Percentiles rank a stretch among this genome's conserved stretches.
phyloP scores from a whole-genome alignment of 371 early-diverging fungal genomes.

The Zychaea mexicana region DNA sequence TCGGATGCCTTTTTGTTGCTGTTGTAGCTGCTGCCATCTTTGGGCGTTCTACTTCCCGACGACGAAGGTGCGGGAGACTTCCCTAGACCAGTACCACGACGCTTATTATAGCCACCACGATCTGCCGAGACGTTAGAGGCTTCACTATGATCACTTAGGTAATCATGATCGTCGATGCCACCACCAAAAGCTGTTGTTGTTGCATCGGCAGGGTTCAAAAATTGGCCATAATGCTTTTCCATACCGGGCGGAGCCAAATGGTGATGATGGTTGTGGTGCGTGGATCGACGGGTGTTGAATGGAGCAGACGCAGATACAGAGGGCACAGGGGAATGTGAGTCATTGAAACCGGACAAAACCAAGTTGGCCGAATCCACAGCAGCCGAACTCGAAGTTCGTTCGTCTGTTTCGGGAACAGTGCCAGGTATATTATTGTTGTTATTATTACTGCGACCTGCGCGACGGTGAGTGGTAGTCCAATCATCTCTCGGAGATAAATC shows the following conservation, averaged over 20 bases:
- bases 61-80: slow-evolving; percentile 11
- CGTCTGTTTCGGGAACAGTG: slow-evolving; percentile 36
- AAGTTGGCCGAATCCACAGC: slow-evolving; percentile 15
- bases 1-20: slow-evolving; percentile 73
- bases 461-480: not conserved
- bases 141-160: slow-evolving; percentile 57
- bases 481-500: slow-evolving; percentile 12
- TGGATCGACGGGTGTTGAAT: slow-evolving; percentile 15
- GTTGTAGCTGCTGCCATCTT: slow-evolving; percentile 26
- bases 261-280: not conserved
- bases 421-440: slow-evolving; percentile 38
- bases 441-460: slow-evolving; percentile 7
- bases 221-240: slow-evolving; percentile 34
- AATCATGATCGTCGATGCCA: slow-evolving; percentile 36
- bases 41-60: slow-evolving; percentile 32
- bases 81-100: slow-evolving; percentile 8
- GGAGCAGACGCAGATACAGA: slow-evolving; percentile 23
- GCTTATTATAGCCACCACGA: not conserved
- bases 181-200: too few relatives aligned
- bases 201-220: slow-evolving; percentile 30
- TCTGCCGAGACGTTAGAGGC: slow-evolving; percentile 17
- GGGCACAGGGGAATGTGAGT: slow-evolving; percentile 22
- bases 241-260: slow-evolving; percentile 27
- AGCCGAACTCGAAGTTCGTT: slow-evolving; percentile 1
- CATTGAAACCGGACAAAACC: slow-evolving; percentile 11